Conservation (phyloP, 2,329 filamentous ascomycete species). For the Stachybotrys chlorohalonatus region DNA sequence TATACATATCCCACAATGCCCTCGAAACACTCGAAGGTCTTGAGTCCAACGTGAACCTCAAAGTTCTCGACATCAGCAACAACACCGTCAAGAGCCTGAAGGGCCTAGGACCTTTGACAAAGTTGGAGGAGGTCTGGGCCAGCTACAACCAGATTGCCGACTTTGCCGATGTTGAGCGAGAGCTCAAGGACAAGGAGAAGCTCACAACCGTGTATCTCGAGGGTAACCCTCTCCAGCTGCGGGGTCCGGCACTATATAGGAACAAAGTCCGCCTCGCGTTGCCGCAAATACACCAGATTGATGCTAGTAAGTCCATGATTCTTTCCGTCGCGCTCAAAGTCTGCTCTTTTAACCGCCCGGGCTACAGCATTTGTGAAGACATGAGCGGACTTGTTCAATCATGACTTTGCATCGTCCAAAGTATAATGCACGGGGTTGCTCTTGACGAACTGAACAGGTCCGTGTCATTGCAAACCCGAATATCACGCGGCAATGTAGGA, state of each 20-base stretch:
- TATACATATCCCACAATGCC: slow-evolving; percentile 95
- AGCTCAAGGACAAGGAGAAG: slow-evolving; percentile 68
- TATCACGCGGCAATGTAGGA: no score
- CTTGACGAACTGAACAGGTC: no score
- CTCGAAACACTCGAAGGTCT: slow-evolving; percentile 69
- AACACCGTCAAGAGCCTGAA: slow-evolving; percentile 72
- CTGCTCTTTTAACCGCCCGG: background rate
- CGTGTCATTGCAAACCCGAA: no score
- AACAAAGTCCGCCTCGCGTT: slow-evolving; percentile 87
- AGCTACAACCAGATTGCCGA: slow-evolving; percentile 76
- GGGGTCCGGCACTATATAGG: slow-evolving; percentile 74
- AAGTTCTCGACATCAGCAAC: slow-evolving; percentile 79
- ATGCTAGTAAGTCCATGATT: slow-evolving; percentile 70
- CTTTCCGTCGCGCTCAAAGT: background rate
- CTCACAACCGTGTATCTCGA: slow-evolving; percentile 94
- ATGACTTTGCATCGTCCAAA: background rate
- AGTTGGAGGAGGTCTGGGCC: slow-evolving; percentile 89
- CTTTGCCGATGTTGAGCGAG: slow-evolving; percentile 73
- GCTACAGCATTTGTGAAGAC: background rate
- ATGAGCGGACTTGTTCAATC: background rate
- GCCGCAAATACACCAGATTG: slow-evolving; percentile 85
- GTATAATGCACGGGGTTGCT: background rate
- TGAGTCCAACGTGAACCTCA: slow-evolving; percentile 55
- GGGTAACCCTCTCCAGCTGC: slow-evolving; percentile 79
- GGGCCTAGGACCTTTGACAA: slow-evolving; percentile 57